Conservation (phyloP, 2,329 filamentous ascomycete species). For the Trematosphaeria pertusa region DNA sequence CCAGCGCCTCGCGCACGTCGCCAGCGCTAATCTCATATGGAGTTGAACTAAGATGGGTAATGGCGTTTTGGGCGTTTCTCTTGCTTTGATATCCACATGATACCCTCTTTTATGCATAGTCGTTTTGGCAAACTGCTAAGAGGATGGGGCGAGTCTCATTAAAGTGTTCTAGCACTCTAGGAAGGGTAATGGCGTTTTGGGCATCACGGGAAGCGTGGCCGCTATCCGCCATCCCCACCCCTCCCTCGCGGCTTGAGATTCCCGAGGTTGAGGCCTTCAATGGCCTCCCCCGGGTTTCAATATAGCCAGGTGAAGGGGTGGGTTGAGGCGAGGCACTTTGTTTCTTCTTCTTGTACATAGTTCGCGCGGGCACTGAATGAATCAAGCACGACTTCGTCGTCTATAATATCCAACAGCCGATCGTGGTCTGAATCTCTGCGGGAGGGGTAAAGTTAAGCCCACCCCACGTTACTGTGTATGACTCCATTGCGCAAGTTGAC, state of each 20-base stretch:
- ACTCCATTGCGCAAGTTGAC: too few species aligned
- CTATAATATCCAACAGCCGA: too few species aligned
- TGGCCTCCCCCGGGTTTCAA: conserved; percentile 1
- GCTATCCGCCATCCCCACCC: background rate
- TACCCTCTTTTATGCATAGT: conserved; percentile 3
- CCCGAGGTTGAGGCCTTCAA: background rate
- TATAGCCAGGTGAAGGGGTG: conserved; percentile 4
- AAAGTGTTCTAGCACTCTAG: too few species aligned
- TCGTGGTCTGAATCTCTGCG: too few species aligned
- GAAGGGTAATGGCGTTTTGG: background rate
- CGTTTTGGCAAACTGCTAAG: too few species aligned
- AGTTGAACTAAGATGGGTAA: background rate
- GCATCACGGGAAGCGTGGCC: background rate
- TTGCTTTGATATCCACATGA: background rate
- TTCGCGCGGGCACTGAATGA: too few species aligned
- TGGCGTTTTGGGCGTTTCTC: conserved; percentile 1
- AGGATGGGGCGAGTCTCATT: too few species aligned
- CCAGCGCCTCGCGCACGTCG: conserved; percentile 8
- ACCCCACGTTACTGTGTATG: too few species aligned
- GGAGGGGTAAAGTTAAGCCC: too few species aligned
- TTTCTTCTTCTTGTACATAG: too few species aligned
- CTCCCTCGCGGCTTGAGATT: conserved; percentile 7
- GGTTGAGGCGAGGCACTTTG: conserved; percentile 9
- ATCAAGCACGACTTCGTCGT: too few species aligned
- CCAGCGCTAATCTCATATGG: conserved; percentile 1